Conservation (phyloP, 2,329 filamentous ascomycete species). For the Trichoderma sp. region DNA sequence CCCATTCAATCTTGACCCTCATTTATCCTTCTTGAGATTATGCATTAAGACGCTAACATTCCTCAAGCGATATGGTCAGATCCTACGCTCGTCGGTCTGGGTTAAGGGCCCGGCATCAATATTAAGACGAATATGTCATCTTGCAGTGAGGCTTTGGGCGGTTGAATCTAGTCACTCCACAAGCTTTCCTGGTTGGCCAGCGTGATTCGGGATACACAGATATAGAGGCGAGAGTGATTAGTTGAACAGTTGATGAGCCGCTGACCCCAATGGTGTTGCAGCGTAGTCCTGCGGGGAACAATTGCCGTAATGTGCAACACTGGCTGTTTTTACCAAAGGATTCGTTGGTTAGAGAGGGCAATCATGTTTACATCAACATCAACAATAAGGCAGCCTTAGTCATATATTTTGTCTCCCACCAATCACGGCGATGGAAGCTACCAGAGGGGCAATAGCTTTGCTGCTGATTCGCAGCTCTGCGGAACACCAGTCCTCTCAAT, state of each 20-base stretch:
- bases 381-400: not conserved
- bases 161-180: slow-evolving; percentile 37
- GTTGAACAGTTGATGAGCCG: not conserved
- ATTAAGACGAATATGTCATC: slow-evolving; percentile 46
- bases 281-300: not conserved
- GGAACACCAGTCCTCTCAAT: not conserved
- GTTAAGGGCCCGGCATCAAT: slow-evolving; percentile 49
- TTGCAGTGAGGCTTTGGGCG: slow-evolving; percentile 35
- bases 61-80: slow-evolving; percentile 37
- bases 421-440: not conserved
- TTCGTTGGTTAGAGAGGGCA: not conserved
- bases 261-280: not conserved
- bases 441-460: not conserved
- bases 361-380: not conserved
- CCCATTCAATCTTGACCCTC: not conserved
- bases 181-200: slow-evolving; percentile 34
- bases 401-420: not conserved
- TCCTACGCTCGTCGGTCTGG: slow-evolving; percentile 48
- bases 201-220: slow-evolving; percentile 18
- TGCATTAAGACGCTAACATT: slow-evolving; percentile 56
- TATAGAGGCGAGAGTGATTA: not conserved
- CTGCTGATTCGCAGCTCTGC: not conserved
- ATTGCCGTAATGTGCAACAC: not conserved
- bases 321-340: not conserved
- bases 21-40: slow-evolving; percentile 49